Conservation (phyloP, 2,329 filamentous ascomycete species). For the Thermoascus crustaceus region DNA sequence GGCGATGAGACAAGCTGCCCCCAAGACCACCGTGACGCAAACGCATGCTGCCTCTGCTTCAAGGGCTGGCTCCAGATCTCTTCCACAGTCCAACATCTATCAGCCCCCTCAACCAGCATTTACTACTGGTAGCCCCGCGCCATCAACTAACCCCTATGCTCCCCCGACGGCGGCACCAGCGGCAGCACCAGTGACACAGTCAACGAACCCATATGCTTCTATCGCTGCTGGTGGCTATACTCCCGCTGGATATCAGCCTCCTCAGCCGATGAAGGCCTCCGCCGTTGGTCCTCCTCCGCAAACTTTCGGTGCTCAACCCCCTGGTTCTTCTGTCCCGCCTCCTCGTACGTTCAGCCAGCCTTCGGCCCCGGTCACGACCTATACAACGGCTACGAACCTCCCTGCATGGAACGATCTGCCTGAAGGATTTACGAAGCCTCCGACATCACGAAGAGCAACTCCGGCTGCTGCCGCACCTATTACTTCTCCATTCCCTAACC, state of each 20-base stretch:
- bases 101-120: slow-evolving; percentile 27
- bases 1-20: slow-evolving; percentile 60
- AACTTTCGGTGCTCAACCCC: slow-evolving; percentile 39
- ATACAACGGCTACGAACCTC: slow-evolving; percentile 56
- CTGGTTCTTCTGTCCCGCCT: slow-evolving; percentile 44
- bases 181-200: slow-evolving; percentile 23
- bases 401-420: slow-evolving; percentile 94
- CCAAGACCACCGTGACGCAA: slow-evolving; percentile 37
- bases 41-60: slow-evolving; percentile 32
- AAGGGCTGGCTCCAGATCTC: slow-evolving; percentile 38
- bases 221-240: slow-evolving; percentile 25
- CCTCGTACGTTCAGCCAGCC: slow-evolving; percentile 62
- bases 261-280: slow-evolving; percentile 36
- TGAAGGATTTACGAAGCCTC: slow-evolving; percentile 64
- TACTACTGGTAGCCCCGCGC: slow-evolving; percentile 16
- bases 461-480: slow-evolving; percentile 56
- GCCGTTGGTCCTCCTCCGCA: slow-evolving; percentile 23
- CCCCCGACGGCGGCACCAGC: slow-evolving; percentile 30
- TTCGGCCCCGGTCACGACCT: slow-evolving; percentile 57
- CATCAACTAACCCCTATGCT: slow-evolving; percentile 35
- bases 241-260: slow-evolving; percentile 50
- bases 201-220: slow-evolving; percentile 44
- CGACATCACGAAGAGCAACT: slow-evolving; percentile 65
- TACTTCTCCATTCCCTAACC: slow-evolving; percentile 66
- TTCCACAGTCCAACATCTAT: slow-evolving; percentile 29